Conservation (phyloP, 148 eudicot genomes). For the Pouteria glomerata region DNA sequence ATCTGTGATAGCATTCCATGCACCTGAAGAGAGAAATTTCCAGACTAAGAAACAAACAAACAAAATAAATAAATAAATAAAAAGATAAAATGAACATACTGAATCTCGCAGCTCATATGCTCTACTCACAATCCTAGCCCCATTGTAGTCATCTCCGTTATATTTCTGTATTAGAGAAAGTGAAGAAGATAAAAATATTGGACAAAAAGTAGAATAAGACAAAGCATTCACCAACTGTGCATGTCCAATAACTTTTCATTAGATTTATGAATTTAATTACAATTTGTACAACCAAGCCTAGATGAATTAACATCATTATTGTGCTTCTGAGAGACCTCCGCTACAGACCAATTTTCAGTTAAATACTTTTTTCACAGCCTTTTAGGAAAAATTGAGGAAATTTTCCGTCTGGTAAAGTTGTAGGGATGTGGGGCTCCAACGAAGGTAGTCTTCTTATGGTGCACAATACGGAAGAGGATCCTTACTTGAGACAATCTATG, state of each 20-base stretch:
- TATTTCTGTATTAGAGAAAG: conserved; percentile 46
- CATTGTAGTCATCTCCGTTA: conserved; percentile 96
- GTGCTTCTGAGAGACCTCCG: too few species aligned
- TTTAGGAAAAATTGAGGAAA: too few species aligned
- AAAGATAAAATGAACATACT: conserved; percentile 38
- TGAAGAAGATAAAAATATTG: background rate
- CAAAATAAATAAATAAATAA: background rate
- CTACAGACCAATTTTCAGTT: too few species aligned
- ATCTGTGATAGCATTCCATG: conserved; percentile 98
- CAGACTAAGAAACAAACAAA: background rate
- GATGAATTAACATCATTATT: background rate
- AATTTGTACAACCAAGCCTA: background rate
- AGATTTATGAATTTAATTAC: background rate
- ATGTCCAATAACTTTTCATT: background rate
- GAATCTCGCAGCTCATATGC: conserved; percentile 96
- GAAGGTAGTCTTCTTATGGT: too few species aligned
- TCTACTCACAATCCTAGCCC: conserved; percentile 98
- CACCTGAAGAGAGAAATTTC: conserved; percentile 44
- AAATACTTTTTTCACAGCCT: too few species aligned
- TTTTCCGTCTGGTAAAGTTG: too few species aligned
- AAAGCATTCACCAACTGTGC: background rate
- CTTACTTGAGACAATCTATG: too few species aligned
- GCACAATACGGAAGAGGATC: too few species aligned
- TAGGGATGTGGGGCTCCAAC: too few species aligned
- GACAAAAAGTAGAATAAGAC: background rate